These are phyloP conservation scores for Ceratobasidium sp. DNA, from an alignment of 1,284 basidiomycete species.

Conservation along the genomic window DNA sequence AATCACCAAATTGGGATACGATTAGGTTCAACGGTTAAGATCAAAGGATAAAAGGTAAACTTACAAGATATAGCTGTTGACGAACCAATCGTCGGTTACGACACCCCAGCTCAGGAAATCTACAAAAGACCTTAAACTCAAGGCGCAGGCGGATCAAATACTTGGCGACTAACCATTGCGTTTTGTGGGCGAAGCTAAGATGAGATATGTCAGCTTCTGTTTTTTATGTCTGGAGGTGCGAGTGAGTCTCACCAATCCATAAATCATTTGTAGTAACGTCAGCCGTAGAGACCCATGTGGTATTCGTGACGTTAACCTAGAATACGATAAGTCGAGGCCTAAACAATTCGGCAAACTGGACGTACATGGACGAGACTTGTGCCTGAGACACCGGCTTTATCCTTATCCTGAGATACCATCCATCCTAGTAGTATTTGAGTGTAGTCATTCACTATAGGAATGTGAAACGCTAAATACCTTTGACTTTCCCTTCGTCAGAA, in stretches of 20 bases:
- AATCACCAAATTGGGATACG: too few relatives aligned
- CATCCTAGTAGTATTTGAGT: slow-evolving; percentile 9
- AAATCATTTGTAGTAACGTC: slow-evolving; percentile 30
- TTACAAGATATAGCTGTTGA: slow-evolving; percentile 45
- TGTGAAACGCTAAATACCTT: neutral
- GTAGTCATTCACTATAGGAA: too few relatives aligned
- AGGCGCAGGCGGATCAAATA: neutral
- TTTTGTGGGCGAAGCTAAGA: slow-evolving; percentile 31
- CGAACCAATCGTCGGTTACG: slow-evolving; percentile 32
- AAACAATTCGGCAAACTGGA: neutral
- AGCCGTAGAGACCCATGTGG: slow-evolving; percentile 29
- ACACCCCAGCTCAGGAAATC: slow-evolving; percentile 44
- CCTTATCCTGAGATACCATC: slow-evolving; percentile 44
- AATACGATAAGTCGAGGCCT: neutral
- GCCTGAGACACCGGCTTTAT: slow-evolving; percentile 39
- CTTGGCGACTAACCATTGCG: slow-evolving; percentile 8
- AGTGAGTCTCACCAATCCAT: slow-evolving; percentile 39
- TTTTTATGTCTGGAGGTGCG: neutral
- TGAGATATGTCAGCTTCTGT: neutral
- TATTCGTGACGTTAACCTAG: slow-evolving; percentile 38
- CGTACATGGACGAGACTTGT: slow-evolving; percentile 8
- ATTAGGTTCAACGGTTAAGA: too few relatives aligned
- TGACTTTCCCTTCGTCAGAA: slow-evolving; percentile 35
- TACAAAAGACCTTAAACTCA: neutral
- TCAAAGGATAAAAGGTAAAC: neutral